Base-by-base conservation (phyloP, 2,329 filamentous ascomycete species). In the Colletotrichum graminicola region DNA sequence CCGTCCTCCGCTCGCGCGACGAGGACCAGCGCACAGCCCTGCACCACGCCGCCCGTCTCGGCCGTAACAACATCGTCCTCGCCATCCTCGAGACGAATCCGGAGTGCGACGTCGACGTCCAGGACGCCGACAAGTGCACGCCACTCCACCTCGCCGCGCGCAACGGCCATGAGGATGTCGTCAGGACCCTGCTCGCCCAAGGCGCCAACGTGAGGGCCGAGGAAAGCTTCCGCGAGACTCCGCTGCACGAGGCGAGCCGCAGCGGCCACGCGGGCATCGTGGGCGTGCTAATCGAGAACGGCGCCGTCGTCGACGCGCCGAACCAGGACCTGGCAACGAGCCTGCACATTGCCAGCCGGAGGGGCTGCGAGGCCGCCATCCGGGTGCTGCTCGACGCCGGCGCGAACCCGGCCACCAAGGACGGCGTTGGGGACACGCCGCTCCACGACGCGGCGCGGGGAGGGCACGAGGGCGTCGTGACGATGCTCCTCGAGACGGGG, bases 391-490 rank as follows among this genome's bases (percentile, higher is more conserved):
- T 74, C 8, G 67, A 64, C 0, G 56, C 67, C 5, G 73, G 73
- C 4, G 71, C 73, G 21, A 74, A 74, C 29, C 73, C 73, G 14
- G 71, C 63, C n/a, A 74, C 73, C 39, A 67, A 51, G 34, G 73
- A 74, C 29, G 68, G 65, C 16, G 73, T 73, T 3, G 73, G 73
- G 34, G 73, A 74, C 39, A 75, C 73, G 39, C 73, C 73, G 32
- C 67, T 75, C 0, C 67, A 73, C 26, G 73, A 74, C 3, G 73
- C 74, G 2, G 73, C 73, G 5, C 26, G 65, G 21, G 73, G 64
- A 2, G 74, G 74, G 0, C 74, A 74, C 0, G 71, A 55, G 14
- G 71, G 56, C 21, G 68, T 74, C 14, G 71, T 72, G n/a, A 49
- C 43, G 26, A 55, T 60, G 51, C 71, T 76, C 34, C 59, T 76